phyloP scores from a whole-genome alignment of 805 yeast genomes.

The Lachancea sp. region DNA sequence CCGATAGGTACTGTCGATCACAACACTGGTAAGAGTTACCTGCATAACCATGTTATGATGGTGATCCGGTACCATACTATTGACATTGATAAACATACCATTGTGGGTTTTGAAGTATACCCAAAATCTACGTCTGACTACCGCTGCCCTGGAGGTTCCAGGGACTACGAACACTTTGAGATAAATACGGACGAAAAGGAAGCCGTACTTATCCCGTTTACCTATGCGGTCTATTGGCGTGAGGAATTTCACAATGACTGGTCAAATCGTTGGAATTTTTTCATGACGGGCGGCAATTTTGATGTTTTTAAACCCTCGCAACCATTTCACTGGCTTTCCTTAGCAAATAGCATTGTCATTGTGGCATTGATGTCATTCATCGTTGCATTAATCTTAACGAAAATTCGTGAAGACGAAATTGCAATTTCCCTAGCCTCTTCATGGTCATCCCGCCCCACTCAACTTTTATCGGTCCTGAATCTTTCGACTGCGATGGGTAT shows the following conservation, averaged over 20 bases:
- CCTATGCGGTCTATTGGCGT: constrained; percentile 85
- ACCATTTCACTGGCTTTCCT: constrained; percentile 71
- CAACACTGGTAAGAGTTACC: constrained; percentile 44
- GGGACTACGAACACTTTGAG: constrained; percentile 50
- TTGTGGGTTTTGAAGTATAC: constrained; percentile 86
- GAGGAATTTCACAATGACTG: constrained; percentile 65
- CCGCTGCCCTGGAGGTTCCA: constrained; percentile 70
- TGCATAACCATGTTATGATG: constrained; percentile 76
- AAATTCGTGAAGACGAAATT: constrained; percentile 22
- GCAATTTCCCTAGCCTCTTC: constrained; percentile 4
- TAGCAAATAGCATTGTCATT: constrained; percentile 64
- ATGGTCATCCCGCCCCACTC: constrained; percentile 5
- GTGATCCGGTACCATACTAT: constrained; percentile 66
- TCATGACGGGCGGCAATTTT: constrained; percentile 40
- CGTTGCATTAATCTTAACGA: constrained; percentile 51
- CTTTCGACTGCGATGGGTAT: constrained; percentile 65
- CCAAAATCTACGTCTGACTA: constrained; percentile 69
- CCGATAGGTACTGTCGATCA: constrained; percentile 67
- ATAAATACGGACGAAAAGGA: constrained; percentile 36
- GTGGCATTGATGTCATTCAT: constrained; percentile 54
- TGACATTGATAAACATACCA: constrained; percentile 43
- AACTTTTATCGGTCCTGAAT: constrained; percentile 6
- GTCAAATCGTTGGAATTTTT: constrained; percentile 72
- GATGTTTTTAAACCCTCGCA: constrained; percentile 31
- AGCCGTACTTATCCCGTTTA: constrained; percentile 55